phyloP scores from a whole-genome alignment of 1,284 basidiomycete species.

The Ganoderma lucidum region DNA sequence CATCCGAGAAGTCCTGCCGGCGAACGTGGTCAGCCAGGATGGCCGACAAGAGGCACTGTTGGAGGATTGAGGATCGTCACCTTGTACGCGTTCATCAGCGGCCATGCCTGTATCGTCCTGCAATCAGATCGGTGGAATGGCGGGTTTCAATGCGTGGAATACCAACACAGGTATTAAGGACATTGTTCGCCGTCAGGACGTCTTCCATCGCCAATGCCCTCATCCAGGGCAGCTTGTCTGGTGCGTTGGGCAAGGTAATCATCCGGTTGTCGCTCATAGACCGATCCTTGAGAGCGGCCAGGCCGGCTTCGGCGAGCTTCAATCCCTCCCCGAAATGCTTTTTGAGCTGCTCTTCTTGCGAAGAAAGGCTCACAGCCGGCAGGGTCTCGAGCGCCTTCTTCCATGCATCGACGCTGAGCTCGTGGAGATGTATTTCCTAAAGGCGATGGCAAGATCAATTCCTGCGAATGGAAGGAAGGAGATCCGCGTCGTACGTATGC shows the following conservation, averaged over 20 bases:
- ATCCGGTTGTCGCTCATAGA: constrained; percentile 16
- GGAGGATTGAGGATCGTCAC: constrained; percentile 27
- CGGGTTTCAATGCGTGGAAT: not conserved
- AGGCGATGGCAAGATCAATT: not conserved
- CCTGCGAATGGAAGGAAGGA: not conserved
- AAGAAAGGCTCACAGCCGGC: constrained; percentile 31
- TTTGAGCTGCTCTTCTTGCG: constrained; percentile 38
- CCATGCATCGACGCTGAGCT: constrained; percentile 34
- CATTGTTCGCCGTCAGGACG: constrained; percentile 26
- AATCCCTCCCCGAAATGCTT: constrained; percentile 39
- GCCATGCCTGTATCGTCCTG: constrained; percentile 42
- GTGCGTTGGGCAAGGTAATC: constrained; percentile 3
- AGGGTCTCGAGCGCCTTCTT: constrained; percentile 37
- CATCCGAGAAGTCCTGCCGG: constrained; percentile 31
- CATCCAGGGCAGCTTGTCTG: constrained; percentile 25
- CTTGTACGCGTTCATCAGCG: constrained; percentile 43
- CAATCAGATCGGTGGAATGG: constrained; percentile 3
- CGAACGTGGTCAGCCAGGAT: not conserved
- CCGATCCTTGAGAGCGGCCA: constrained; percentile 12
- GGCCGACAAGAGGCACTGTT: not conserved
- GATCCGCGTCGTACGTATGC: constrained; percentile 36
- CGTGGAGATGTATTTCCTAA: constrained; percentile 30
- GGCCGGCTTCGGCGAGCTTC: constrained; percentile 18
- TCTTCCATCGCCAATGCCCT: constrained; percentile 29
- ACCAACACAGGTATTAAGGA: constrained; percentile 35